Evolutionary conservation across 257 asterid genomes (phyloP).

Genomic region (Echites panduratus): DNA sequence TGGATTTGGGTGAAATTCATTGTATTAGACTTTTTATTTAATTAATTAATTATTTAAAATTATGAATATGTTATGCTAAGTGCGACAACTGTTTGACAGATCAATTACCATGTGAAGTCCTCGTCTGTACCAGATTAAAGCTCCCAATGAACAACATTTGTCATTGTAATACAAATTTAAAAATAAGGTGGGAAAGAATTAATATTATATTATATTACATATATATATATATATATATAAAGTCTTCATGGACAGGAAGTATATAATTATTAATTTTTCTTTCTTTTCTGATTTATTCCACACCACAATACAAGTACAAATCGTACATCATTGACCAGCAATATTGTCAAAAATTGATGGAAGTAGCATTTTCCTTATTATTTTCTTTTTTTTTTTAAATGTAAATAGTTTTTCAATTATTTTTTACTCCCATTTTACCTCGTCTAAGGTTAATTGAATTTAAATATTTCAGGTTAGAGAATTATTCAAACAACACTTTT

Average conservation of each 20-base stretch:
- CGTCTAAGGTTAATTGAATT: too few species aligned
- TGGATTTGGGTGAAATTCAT: slow-evolving; percentile 17
- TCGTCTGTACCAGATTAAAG: slow-evolving; percentile 5
- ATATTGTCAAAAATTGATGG: not conserved
- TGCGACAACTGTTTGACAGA: slow-evolving; percentile 32
- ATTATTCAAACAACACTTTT: too few species aligned
- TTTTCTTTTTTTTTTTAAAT: too few species aligned
- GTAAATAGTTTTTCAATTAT: too few species aligned
- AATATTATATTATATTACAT: too few species aligned
- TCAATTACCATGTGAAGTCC: slow-evolving; percentile 27
- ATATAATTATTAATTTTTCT: not conserved
- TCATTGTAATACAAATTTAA: not conserved
- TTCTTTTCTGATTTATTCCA: not conserved
- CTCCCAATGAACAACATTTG: slow-evolving; percentile 7
- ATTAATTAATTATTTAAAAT: not conserved
- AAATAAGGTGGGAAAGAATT: not conserved
- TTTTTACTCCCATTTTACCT: too few species aligned
- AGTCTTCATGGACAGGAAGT: too few species aligned
- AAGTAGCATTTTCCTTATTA: too few species aligned
- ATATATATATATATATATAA: not conserved
- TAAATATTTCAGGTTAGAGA: too few species aligned
- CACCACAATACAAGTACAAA: slow-evolving; percentile 6
- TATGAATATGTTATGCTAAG: slow-evolving; percentile 3
- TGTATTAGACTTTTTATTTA: slow-evolving; percentile 7
- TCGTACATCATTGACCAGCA: slow-evolving; percentile 1